Percentiles rank a stretch among this genome's conserved stretches.
Conservation (phyloP, 2,329 filamentous ascomycete species). For the Trichoderma lentiforme region DNA sequence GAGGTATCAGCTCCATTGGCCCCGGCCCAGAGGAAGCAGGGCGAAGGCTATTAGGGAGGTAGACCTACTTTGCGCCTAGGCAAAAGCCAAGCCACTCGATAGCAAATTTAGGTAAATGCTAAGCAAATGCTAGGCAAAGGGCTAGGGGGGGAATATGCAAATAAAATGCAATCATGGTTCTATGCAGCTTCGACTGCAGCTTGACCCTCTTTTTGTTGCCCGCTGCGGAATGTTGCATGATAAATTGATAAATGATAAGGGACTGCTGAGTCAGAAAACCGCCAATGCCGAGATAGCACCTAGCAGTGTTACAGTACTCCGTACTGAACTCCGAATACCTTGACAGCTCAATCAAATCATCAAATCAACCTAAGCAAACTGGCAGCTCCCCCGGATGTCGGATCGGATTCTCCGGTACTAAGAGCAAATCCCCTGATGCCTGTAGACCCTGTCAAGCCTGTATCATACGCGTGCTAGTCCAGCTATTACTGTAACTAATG, state of each 20-base stretch:
- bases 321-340: neutral
- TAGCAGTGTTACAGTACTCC: neutral
- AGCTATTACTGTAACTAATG: neutral
- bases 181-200: neutral
- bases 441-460: neutral
- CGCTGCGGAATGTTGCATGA: neutral
- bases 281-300: neutral
- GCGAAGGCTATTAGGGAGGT: neutral
- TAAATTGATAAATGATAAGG: neutral
- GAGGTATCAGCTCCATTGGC: conserved; percentile 3
- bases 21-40: conserved; percentile 10
- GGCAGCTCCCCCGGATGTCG: neutral
- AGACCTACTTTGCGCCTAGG: neutral
- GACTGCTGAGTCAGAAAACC: neutral
- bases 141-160: neutral
- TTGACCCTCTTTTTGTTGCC: neutral
- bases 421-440: neutral
- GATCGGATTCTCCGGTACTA: neutral
- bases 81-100: neutral
- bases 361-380: neutral
- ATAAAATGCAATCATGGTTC: neutral
- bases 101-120: neutral
- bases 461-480: neutral
- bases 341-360: neutral
- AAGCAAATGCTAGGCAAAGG: neutral